Evolutionary conservation across 1,284 basidiomycete species (phyloP), one percentile per base, ranked within the genome.

Genomic region (Ceratobasidium sp.): DNA sequence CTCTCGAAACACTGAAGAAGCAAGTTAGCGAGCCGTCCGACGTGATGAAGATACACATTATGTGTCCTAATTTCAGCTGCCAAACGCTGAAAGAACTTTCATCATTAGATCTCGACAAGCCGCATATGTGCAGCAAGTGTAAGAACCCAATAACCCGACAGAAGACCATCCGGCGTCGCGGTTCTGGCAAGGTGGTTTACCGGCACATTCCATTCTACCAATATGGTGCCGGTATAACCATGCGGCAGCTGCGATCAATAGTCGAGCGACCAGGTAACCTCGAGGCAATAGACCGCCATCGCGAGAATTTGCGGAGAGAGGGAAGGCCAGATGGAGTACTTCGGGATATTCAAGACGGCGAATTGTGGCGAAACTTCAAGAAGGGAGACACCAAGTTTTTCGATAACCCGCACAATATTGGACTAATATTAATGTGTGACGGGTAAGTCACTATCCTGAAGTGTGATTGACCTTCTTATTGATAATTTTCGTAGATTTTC

Each of bases 321-420:
- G 44, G 44, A 46, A 2, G 15, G 13, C 38, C 33, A 3, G 42
- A n/a, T 12, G 33, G 33, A 1, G 15, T 20, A 12, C n/a, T 66
- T 12, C 4, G 44, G 44, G 64, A 66, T 26, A 66, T 66, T n/a
- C 64, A 66, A 23, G 64, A 66, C 26, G 64, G 40, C 10, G 40
- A 66, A 40, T 4, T 66, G 1, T 66, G 64, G 64, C 13, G 15
- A 17, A 66, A 66, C 42, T 46, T 66, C n/a, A 17, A 66, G 40
- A 66, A 46, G n/a, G 64, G 40, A 2, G 64, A 46, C n/a, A 10
- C 13, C 0, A 46, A 46, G 13, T 66, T 66, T n/a, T 66, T 66
- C 17, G 64, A 66, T 5, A 46, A 66, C 40, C 64, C 64, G 2
- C 4, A 66, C 64, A 66, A 66, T 23, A 66, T 66, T 26, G 64